These are phyloP conservation scores for Gossypium australe DNA, from an alignment of 345 rosid species.

Conservation along the genomic window DNA sequence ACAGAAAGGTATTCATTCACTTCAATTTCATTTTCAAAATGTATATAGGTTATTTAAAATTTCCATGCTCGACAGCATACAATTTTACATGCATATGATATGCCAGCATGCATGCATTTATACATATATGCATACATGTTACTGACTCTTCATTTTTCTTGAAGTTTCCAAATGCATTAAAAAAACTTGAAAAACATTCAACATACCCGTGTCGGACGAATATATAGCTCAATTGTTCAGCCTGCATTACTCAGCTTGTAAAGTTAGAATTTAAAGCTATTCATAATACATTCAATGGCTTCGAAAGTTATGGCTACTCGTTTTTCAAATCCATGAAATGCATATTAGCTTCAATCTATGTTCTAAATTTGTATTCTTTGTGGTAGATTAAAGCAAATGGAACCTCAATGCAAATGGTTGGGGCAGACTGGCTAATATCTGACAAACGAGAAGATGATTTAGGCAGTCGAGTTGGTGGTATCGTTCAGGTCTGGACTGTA, in stretches of 20 bases:
- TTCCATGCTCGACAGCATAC: background rate
- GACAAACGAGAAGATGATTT: constrained; percentile 67
- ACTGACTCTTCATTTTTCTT: too few relatives aligned
- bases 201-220: too few relatives aligned
- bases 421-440: constrained; percentile 91
- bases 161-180: too few relatives aligned
- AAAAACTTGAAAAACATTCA: too few relatives aligned
- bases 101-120: background rate
- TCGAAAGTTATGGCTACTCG: background rate
- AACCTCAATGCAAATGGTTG: constrained; percentile 78
- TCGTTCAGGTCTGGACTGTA: constrained; percentile 55
- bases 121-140: too few relatives aligned
- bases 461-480: constrained; percentile 54
- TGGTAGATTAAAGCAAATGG: constrained; percentile 58
- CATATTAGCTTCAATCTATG: background rate
- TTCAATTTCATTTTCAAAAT: too few relatives aligned
- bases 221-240: too few relatives aligned
- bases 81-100: background rate
- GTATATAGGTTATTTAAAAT: background rate
- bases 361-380: background rate
- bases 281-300: background rate
- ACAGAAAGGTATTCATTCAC: constrained; percentile 46
- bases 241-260: background rate
- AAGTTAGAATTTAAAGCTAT: background rate
- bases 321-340: background rate